Conservation (phyloP, 768 basidiomycete genomes). For the Floccularia luteovirens region DNA sequence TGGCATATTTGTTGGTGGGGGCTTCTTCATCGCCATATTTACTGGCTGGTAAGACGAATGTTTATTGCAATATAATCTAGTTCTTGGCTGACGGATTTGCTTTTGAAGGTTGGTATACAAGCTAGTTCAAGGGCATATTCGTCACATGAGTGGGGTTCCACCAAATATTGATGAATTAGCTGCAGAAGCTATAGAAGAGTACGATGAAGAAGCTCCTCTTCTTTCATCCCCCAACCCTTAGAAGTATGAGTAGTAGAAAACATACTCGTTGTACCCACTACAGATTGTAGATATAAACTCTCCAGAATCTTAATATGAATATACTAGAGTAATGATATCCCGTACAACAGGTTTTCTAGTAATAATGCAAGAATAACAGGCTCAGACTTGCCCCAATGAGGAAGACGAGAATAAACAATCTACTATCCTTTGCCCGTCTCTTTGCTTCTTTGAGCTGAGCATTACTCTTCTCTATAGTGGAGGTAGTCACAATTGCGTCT, state of each 20-base stretch:
- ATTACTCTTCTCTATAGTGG: constrained; percentile 85
- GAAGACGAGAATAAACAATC: constrained; percentile 88
- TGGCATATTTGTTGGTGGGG: constrained; percentile 45
- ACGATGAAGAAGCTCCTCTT: constrained; percentile 54
- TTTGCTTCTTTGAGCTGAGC: constrained; percentile 85
- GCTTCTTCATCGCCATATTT: constrained; percentile 48
- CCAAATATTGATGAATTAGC: constrained; percentile 46
- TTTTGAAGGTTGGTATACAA: constrained; percentile 56
- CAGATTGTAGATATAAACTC: neutral
- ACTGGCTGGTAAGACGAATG: constrained; percentile 55
- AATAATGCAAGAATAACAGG: constrained; percentile 89
- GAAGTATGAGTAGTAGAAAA: constrained; percentile 2
- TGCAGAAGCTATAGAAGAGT: constrained; percentile 53
- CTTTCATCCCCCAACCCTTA: constrained; percentile 19
- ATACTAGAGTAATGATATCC: neutral
- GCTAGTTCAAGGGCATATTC: constrained; percentile 54
- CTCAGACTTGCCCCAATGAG: constrained; percentile 88
- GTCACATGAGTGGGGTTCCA: constrained; percentile 38
- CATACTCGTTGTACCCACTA: neutral
- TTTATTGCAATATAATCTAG: neutral
- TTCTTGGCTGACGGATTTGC: constrained; percentile 8
- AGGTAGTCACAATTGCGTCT: constrained; percentile 84
- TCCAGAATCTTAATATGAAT: neutral
- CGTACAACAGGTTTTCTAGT: constrained; percentile 32
- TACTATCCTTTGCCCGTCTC: constrained; percentile 77